phyloP scores from a whole-genome alignment of 768 basidiomycete genomes.

The Podaxis pistillaris region DNA sequence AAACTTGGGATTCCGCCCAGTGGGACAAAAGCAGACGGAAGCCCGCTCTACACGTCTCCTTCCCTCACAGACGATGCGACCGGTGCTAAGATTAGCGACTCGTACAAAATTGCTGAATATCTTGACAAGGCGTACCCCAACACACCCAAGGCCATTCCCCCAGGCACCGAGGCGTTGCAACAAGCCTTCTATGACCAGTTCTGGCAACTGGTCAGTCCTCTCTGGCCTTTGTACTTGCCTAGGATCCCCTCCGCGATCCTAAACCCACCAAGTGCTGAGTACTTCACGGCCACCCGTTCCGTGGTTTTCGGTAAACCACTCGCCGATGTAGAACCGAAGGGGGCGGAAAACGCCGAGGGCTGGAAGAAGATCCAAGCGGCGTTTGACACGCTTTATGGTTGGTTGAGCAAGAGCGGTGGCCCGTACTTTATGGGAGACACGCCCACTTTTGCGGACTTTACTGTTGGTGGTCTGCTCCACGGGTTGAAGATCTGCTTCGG shows the following conservation, averaged over 20 bases:
- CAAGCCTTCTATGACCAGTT: slow-evolving; percentile 31
- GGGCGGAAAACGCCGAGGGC: slow-evolving; percentile 28
- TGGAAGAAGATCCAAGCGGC: slow-evolving; percentile 37
- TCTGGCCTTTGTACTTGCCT: slow-evolving; percentile 14
- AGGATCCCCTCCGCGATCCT: slow-evolving; percentile 16
- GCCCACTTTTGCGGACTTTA: slow-evolving; percentile 40
- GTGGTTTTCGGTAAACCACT: slow-evolving; percentile 30
- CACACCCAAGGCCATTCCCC: slow-evolving; percentile 27
- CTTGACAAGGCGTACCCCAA: slow-evolving; percentile 49
- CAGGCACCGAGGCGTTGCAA: slow-evolving; percentile 36
- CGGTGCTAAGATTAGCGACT: slow-evolving; percentile 37
- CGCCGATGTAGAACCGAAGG: slow-evolving; percentile 33
- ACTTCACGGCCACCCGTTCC: slow-evolving; percentile 37
- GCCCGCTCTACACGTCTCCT: slow-evolving; percentile 43
- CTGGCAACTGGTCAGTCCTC: slow-evolving; percentile 15
- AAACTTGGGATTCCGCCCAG: slow-evolving; percentile 38
- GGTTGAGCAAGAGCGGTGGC: slow-evolving; percentile 28
- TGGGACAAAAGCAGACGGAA: slow-evolving; percentile 27
- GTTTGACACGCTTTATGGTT: slow-evolving; percentile 27
- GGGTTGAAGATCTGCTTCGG: slow-evolving; percentile 33
- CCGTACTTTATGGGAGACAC: slow-evolving; percentile 37
- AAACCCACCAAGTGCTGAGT: slow-evolving; percentile 22
- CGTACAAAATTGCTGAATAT: slow-evolving; percentile 45
- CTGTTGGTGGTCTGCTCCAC: slow-evolving; percentile 28
- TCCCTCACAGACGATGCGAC: slow-evolving; percentile 48